These are phyloP conservation scores for Carex kokanica DNA, from an alignment of 176 grass and related monocot species.

Conservation along the genomic window DNA sequence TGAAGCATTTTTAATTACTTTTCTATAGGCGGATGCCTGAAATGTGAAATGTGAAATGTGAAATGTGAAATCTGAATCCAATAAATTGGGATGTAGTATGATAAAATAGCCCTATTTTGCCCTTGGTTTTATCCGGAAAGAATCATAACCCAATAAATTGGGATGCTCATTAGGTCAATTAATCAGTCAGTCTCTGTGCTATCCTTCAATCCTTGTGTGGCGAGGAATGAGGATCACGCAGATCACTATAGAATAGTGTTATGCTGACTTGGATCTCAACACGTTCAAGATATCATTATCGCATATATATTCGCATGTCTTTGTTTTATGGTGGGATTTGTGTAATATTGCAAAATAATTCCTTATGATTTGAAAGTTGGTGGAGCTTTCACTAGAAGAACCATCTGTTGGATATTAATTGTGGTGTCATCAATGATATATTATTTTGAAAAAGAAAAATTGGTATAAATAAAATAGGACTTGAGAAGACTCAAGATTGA, in stretches of 20 bases:
- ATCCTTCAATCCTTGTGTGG: neutral
- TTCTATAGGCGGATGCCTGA: neutral
- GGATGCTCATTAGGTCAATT: neutral
- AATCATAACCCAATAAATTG: neutral
- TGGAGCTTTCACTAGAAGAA: neutral
- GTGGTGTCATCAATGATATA: too few relatives aligned
- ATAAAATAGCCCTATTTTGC: neutral
- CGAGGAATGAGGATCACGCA: neutral
- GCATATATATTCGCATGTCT: too few relatives aligned
- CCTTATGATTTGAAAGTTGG: neutral
- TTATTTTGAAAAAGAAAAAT: neutral
- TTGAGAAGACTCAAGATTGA: neutral
- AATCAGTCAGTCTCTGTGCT: neutral
- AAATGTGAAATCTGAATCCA: neutral
- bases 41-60: neutral
- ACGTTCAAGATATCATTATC: neutral
- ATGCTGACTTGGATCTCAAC: neutral
- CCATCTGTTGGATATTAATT: too few relatives aligned
- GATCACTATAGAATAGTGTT: neutral
- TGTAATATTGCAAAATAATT: neutral
- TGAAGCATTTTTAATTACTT: neutral
- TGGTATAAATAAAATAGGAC: neutral
- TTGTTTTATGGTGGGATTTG: neutral
- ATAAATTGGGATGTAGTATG: neutral
- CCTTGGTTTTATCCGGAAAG: neutral